Conservation (phyloP, 192 early-diverging fungal species). For the Podochytrium sp. region DNA sequence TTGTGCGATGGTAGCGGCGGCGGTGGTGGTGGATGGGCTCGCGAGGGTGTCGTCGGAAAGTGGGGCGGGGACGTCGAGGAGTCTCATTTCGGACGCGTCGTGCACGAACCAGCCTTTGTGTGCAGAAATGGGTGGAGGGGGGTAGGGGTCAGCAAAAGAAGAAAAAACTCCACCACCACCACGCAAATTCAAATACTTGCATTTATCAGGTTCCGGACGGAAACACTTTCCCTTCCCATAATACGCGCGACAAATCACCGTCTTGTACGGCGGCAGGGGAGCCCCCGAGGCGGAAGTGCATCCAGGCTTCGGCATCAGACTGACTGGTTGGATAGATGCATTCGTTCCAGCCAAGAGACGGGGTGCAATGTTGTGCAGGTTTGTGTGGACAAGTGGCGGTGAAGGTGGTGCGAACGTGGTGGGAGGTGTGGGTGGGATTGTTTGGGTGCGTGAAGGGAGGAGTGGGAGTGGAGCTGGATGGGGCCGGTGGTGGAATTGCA, state of each 20-base stretch:
- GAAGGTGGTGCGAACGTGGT: not conserved
- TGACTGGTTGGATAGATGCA: not conserved
- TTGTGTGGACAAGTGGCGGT: not conserved
- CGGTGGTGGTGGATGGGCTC: no score
- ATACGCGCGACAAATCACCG: constrained; percentile 28
- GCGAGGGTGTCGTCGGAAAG: no score
- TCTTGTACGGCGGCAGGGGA: constrained; percentile 29
- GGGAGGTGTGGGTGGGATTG: no score
- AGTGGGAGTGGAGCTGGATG: no score
- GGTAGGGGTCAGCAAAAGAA: not conserved
- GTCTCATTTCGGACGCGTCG: constrained; percentile 10
- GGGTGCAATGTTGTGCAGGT: constrained; percentile 5
- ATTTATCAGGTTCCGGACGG: constrained; percentile 22
- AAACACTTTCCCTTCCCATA: constrained; percentile 23
- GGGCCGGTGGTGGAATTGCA: not conserved
- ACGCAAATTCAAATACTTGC: not conserved
- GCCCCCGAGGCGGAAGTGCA: not conserved
- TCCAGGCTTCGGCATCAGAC: not conserved
- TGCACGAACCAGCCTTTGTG: constrained; percentile 30
- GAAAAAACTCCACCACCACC: not conserved
- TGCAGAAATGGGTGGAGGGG: no score
- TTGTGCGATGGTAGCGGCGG: no score
- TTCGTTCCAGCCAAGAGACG: constrained; percentile 5
- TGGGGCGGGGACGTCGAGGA: not conserved
- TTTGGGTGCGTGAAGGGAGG: no score